A percentile compares a stretch with the other conserved stretches of the same genome.
phyloP scores from a whole-genome alignment of 2,329 filamentous ascomycete genomes.

The Elsinoe batatas region DNA sequence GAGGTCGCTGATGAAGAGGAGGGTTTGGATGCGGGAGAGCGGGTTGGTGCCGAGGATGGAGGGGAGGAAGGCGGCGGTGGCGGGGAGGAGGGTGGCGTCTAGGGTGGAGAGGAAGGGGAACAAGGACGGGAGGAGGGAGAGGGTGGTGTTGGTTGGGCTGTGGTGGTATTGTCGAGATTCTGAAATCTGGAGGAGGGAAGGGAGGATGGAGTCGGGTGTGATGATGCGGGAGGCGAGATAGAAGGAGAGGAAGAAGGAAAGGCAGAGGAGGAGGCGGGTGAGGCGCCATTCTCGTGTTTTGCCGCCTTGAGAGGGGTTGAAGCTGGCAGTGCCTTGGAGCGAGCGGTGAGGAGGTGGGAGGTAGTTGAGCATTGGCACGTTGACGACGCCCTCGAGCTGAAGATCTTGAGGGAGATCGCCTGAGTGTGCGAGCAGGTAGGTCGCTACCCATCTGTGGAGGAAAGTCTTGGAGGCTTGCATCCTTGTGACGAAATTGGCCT shows the following conservation, averaged over 20 bases:
- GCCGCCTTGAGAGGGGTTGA: constrained; percentile 22
- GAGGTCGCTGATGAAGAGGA: constrained; percentile 23
- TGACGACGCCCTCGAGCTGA: constrained; percentile 15
- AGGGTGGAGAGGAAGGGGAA: background rate
- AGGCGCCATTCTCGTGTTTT: constrained; percentile 22
- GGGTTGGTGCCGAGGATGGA: constrained; percentile 1
- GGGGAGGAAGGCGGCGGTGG: constrained; percentile 12
- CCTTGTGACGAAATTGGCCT: constrained; percentile 18
- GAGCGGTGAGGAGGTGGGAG: constrained; percentile 22
- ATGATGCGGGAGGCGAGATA: background rate
- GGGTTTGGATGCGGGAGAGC: constrained; percentile 16
- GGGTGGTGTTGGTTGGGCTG: background rate
- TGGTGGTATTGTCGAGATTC: background rate
- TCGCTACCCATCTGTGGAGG: constrained; percentile 1
- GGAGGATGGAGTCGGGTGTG: background rate
- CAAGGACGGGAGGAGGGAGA: background rate
- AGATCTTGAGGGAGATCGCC: constrained; percentile 15
- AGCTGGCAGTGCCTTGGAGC: constrained; percentile 23
- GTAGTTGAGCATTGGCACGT: constrained; percentile 23
- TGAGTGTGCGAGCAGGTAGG: constrained; percentile 8
- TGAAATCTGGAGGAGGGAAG: background rate
- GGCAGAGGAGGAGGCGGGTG: constrained; percentile 1
- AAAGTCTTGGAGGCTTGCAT: constrained; percentile 16
- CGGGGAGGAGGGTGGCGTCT: background rate
- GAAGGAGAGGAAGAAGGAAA: constrained; percentile 12